Evolutionary conservation across 2,329 filamentous ascomycete species (phyloP), one percentile per base, ranked within the genome.

Genomic region (Thermothelomyces thermophilus): DNA sequence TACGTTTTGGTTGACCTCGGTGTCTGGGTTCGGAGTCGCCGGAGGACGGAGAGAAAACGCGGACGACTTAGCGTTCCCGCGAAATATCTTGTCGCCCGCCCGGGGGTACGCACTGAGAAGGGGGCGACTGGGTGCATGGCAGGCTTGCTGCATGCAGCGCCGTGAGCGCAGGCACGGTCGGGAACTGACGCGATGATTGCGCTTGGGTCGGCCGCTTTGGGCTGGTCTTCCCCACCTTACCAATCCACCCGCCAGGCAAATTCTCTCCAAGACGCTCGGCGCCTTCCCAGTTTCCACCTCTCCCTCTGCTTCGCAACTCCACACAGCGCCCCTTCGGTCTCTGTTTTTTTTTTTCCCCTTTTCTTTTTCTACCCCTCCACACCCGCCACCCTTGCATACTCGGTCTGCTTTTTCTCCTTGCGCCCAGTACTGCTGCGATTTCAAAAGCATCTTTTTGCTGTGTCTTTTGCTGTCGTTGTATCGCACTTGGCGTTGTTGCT

Each of bases 401-500:
- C 42, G 43, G 37, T 30, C 44, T 52, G 51, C 48, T 57, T 50
- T 34, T 51, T 26, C 36, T 51, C 50, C 45, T 55, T 53, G 46
- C 43, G 48, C 45, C 28, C 45, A 44, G 54, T 48, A 51, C 43
- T 65, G 63, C 63, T 66, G 61, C 64, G 59, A 64, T 66, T 65
- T 64, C 64, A 62, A 60, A 63, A 65, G 62, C 62, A 64, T 66
- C 64, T 56, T 65, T 65, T 67, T 60, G 55, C 48, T 56, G 55
- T 59, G 52, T 54, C 59, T 61, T 59, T 61, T 62, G 59, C 62
- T 60, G 54, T 59, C 47, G 52, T 56, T 63, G 58, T 65, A 59
- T 62, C 62, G 62, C 61, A 58, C 64, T 56, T 64, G 58, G 46
- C 40, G 49, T 60, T 50, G 41, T 52, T 53, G 36, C 14, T 51